Base-by-base conservation (phyloP, 345 rosid genomes). In the Populus nigra region DNA sequence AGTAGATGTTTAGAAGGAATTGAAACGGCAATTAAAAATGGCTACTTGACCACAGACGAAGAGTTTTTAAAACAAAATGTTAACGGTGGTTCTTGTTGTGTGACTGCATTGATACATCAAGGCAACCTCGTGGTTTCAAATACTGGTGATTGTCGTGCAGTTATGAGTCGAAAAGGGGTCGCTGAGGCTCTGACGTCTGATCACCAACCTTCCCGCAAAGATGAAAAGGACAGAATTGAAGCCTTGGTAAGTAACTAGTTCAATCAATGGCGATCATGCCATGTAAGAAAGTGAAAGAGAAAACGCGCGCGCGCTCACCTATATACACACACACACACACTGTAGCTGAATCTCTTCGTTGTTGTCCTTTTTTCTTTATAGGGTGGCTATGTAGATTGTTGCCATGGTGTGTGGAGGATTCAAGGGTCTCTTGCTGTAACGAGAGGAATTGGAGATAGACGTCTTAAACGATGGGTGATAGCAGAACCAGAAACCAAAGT, bases 71-170 rank as follows among this genome's bases (percentile, higher is more conserved):
- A 87, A 38, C 84, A 93, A 83, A 87, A 85, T 68, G 76, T 75
- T 2, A 33, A 76, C 8, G 97, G 98, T 0, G 98, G 98, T 55
- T 66, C 96, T 39, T 94, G 98, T 75, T 94, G 96, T 63, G 90
- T 90, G 9, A 92, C 98, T 2, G 95, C 95, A 73, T 73, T 90
- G 83, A 85, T 94, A 41, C 84, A 78, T 16, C 61, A 85, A 16
- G 94, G 93, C 5, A 41, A 87, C 39, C 82, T 94, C 20, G 84
- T 85, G 8, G 90, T 94, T 36, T 90, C 98, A 0, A 91, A 93
- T 71, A 91, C 87, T 0, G 98, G 99, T 5, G 98, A 95, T 76
- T 93, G 98, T 27, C 96, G 97, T 5, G 97, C 93, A 33, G 96
- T 95, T 61, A 53, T 93, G 75, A 85, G 98, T 74, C 78, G 91